A percentile compares a stretch with the other conserved stretches of the same genome.
These are phyloP conservation scores for Tylopilus subfusipes DNA, from an alignment of 768 basidiomycete genomes.

Conservation along the genomic window DNA sequence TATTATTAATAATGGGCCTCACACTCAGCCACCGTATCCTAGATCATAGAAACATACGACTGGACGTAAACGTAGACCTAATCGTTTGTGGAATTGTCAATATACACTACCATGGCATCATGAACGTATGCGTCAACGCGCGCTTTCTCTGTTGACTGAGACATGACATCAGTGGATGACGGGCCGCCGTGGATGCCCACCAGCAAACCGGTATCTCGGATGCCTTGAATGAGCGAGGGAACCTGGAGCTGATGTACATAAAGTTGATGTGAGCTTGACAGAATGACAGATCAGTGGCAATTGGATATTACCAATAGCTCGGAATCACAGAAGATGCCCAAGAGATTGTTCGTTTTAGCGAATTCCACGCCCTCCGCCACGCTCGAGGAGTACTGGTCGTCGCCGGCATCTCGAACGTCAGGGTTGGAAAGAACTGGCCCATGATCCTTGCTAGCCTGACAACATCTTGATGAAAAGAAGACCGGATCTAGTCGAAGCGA, in stretches of 20 bases:
- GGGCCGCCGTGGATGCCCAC: slow-evolving; percentile 76
- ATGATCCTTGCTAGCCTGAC: slow-evolving; percentile 45
- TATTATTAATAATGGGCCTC: slow-evolving; percentile 18
- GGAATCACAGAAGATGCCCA: slow-evolving; percentile 89
- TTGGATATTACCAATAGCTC: slow-evolving; percentile 68
- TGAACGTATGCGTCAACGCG: slow-evolving; percentile 67
- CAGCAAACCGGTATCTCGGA: slow-evolving; percentile 85
- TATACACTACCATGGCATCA: slow-evolving; percentile 63
- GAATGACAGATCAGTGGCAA: slow-evolving; percentile 2
- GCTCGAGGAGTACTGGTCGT: slow-evolving; percentile 54
- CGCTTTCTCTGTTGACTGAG: slow-evolving; percentile 41
- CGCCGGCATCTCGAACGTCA: slow-evolving; percentile 40
- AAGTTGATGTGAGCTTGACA: slow-evolving; percentile 13
- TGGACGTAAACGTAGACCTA: slow-evolving; percentile 27
- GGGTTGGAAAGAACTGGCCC: slow-evolving; percentile 38
- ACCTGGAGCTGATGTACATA: slow-evolving; percentile 57
- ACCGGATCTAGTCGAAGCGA: slow-evolving; percentile 70
- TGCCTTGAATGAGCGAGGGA: slow-evolving; percentile 83
- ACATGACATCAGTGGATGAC: slow-evolving; percentile 37
- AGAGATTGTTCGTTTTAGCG: slow-evolving; percentile 84
- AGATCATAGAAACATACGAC: slow-evolving; percentile 22
- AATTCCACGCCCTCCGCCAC: slow-evolving; percentile 92
- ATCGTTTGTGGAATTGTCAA: slow-evolving; percentile 57
- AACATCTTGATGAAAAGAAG: slow-evolving; percentile 89
- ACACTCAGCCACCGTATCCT: slow-evolving; percentile 21